Evolutionary conservation across 768 basidiomycete genomes (phyloP), one percentile per base, ranked within the genome.

Genomic region (Grammothele lineata): DNA sequence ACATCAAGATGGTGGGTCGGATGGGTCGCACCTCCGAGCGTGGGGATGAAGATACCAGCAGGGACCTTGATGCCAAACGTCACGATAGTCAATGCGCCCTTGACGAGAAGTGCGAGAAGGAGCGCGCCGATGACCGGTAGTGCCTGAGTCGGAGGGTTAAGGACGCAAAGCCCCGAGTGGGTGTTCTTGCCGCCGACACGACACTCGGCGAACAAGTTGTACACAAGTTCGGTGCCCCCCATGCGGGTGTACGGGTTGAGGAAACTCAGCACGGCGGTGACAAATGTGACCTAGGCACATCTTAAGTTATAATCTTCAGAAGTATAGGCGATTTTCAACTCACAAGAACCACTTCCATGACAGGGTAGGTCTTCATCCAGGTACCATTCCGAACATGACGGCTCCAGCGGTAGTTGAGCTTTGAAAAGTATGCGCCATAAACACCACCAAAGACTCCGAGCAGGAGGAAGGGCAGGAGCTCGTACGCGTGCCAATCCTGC

Each of bases 41-140:
- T 90, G 0, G 96, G 96, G 33, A 99, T 91, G 67, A 99, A 99
- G 55, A 98, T 96, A 3, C 96, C 95, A 12, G 93, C 92, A 39
- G 88, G 88, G 15, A 92, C 59, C 59, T 86, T 89, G 69, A 95
- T 90, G 6, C 95, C 96, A 51, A 97, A 97, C 0, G 95, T 98
- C 30, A 95, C 74, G 42, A 92, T 70, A 0, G 92, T 93, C 45
- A 96, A 66, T 2, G 73, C 72, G 2, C 81, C 86, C 62, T 94
- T 95, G 57, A 92, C 78, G 34, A 92, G 34, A 72, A 95, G 77
- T 0, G 93, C 87, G 14, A 84, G 69, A n/a, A 78, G 67, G 51
- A 97, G 78, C 4, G 81, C 73, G 18, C 65, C 68, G 32, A 85
- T 74, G 30, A 93, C 76, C 0, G 80, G 72, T 74, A 78, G 75